Base-by-base conservation (phyloP, 2,329 filamentous ascomycete genomes). In the Pseudophaeomoniella oleicola region DNA sequence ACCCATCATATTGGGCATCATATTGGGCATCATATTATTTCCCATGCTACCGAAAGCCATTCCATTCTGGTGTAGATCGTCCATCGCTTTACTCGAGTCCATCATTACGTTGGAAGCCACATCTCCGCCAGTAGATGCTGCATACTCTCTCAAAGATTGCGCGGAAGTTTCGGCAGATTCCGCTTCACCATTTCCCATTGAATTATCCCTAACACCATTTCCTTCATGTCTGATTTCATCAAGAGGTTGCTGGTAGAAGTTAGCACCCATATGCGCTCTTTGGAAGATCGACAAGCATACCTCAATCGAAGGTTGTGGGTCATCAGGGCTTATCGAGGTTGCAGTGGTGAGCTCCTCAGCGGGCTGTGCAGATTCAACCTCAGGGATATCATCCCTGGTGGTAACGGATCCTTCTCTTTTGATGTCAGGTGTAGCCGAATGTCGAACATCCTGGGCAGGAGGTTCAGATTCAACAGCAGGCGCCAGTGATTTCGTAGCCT, bases 21-120 rank as follows among this genome's bases (percentile, higher is more conserved):
- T 74, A 44, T 66, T 67, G 16, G 68, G 54, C 45, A 77, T 76
- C 43, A 59, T 60, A 41, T 65, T 55, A 40, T 44, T 58, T 11
- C 55, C 47, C 42, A 58, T 58, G 49, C 67, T 64, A 13, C 61
- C 64, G 44, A 61, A 60, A 39, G 56, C 55, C 48, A 57, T 53
- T 19, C 48, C 46, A 37, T 50, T 56, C 18, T 38, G 30, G 17
- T 38, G 22, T 11, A 15, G 15, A 12, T 27, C 31, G 35, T 12
- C 17, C 17, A 11, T 16, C 30, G 4, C 5, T 19, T 35, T 30
- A 5, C 30, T 22, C 9, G 19, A 30, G 13, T 14, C 17, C 16
- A 13, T n/a, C n/a, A n/a, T n/a, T n/a, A n/a, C n/a, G n/a, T n/a
- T n/a, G n/a, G n/a, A n/a, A n/a, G n/a, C n/a, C n/a, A n/a, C n/a